Evolutionary conservation across 345 rosid genomes (phyloP), one percentile per base, ranked within the genome.

Genomic region (Sisymbrium altissimum): DNA sequence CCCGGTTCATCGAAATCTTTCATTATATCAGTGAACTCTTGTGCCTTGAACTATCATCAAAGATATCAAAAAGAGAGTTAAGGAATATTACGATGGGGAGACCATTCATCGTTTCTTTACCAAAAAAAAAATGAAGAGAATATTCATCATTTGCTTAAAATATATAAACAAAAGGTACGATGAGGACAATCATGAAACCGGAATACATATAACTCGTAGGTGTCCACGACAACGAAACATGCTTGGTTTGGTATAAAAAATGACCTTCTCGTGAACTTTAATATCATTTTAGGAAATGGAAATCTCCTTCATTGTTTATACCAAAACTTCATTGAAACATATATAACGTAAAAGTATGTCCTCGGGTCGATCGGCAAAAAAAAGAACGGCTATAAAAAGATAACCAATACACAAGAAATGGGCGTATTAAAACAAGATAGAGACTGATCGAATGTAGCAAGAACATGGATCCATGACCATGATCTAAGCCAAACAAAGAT

Each of bases 1-100:
- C 97, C 97, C 41, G 96, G 96, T 62, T 89, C 87, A 1, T 88
- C 90, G 46, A 92, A 89, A 75, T 92, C 97, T 59, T 86, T 85
- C 81, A 81, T 76, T 50, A 92, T 84, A 21, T 30, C 86, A 65
- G 30, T 50, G 27, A 89, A 76, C 76, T 92, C 93, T 9, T 82
- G 80, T 35, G 80, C 70, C 84, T 89, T 87, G 72, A 81, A 84
- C 97, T 91, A 82, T 48, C 30, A 65, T 60, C 43, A 46, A 52
- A 18, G 3, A 44, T 19, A 19, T 18, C 11, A 62, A 8, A 3
- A 7, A 29, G 55, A 41, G 36, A 4, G 4, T 52, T n/a, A 29
- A 6, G 11, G 10, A 15, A 33, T 4, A 11, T 25, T 14, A 52
- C 13, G 11, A 60, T 56, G 40, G 7, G 43, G n/a, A 56, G 62